Evolutionary conservation across 805 yeast species (phyloP).

Genomic region (Candida nitratophila): DNA sequence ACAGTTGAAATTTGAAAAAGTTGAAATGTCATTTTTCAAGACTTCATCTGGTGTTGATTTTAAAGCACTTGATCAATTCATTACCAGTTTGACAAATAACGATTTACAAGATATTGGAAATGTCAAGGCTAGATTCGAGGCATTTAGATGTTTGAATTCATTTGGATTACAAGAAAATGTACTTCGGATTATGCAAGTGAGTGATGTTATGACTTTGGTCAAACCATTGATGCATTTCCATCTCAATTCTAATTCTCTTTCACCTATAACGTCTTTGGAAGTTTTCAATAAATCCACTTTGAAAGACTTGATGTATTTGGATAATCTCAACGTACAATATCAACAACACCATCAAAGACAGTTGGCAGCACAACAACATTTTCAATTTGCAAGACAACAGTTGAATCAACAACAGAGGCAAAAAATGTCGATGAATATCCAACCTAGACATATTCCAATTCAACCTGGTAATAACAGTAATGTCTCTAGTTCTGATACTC

Average conservation of each 20-base stretch:
- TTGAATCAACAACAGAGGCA: slow-evolving; percentile 10
- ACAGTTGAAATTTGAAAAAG: slow-evolving; percentile 61
- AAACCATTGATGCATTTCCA: slow-evolving; percentile 48
- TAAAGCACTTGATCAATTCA: slow-evolving; percentile 37
- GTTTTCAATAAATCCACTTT: slow-evolving; percentile 32
- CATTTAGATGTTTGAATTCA: slow-evolving; percentile 41
- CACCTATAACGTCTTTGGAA: slow-evolving; percentile 46
- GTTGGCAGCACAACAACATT: slow-evolving; percentile 20
- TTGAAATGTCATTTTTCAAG: slow-evolving; percentile 48
- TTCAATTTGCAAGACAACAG: slow-evolving; percentile 9
- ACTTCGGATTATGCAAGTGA: slow-evolving; percentile 64
- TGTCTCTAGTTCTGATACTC: too few species aligned
- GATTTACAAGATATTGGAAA: not conserved
- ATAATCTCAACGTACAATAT: slow-evolving; percentile 10
- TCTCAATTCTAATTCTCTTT: slow-evolving; percentile 39
- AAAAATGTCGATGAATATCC: slow-evolving; percentile 10
- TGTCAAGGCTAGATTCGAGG: slow-evolving; percentile 26
- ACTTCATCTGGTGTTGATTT: slow-evolving; percentile 38
- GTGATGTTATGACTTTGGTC: slow-evolving; percentile 72
- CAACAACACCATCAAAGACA: slow-evolving; percentile 8
- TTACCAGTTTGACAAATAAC: slow-evolving; percentile 8
- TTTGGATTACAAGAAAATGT: slow-evolving; percentile 62
- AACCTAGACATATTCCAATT: slow-evolving; percentile 5
- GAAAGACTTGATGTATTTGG: slow-evolving; percentile 11
- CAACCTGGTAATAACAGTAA: slow-evolving; percentile 3